phyloP scores from a whole-genome alignment of 345 rosid species.

The Anastatica hierochuntica region DNA sequence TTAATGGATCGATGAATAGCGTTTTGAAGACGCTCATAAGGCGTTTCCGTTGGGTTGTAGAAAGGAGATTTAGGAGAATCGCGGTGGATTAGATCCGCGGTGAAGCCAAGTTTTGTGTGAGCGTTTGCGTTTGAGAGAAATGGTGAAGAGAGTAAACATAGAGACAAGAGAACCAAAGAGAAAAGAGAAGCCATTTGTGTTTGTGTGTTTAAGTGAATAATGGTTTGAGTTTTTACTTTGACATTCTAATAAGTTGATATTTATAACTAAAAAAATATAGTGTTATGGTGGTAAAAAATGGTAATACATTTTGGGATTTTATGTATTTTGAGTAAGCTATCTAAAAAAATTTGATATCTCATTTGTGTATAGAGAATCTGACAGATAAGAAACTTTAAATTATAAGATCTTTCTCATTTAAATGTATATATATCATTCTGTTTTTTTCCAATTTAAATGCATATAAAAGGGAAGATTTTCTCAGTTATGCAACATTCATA shows the following conservation, averaged over 20 bases:
- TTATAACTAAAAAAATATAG: neutral
- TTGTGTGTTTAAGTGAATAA: neutral
- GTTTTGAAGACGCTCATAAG: conserved; percentile 13
- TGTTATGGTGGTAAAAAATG: neutral
- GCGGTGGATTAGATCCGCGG: conserved; percentile 26
- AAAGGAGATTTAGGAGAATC: conserved; percentile 34
- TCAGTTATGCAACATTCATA: neutral
- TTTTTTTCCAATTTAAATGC: no score
- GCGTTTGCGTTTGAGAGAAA: conserved; percentile 15
- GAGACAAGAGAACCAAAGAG: conserved; percentile 1
- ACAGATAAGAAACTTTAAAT: neutral
- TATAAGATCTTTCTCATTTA: no score
- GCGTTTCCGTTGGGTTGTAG: conserved; percentile 17
- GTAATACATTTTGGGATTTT: neutral
- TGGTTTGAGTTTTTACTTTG: neutral
- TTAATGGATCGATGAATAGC: conserved; percentile 21
- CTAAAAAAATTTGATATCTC: neutral
- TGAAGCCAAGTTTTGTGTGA: conserved; percentile 19
- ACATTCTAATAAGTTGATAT: neutral
- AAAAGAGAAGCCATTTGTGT: conserved; percentile 13
- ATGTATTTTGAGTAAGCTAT: neutral
- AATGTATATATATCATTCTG: no score
- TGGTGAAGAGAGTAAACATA: conserved; percentile 5
- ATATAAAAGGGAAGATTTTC: no score
- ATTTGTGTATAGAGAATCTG: neutral